phyloP scores from a whole-genome alignment of 108 stramenopile genomes.

The Pseudonitzschia delicatissima region DNA sequence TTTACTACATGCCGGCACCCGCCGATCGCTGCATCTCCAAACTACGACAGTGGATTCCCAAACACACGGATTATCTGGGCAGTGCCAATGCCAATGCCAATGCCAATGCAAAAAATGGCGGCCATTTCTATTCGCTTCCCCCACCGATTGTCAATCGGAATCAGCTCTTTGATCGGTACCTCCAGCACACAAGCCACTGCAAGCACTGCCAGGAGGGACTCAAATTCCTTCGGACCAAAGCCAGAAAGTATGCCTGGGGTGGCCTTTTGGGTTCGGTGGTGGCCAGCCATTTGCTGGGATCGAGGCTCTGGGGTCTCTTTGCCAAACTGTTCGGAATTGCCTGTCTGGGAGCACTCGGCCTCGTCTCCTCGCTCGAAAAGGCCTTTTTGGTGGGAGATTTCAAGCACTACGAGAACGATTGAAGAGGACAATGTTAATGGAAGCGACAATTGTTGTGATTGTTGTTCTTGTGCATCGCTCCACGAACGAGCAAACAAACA shows the following conservation, averaged over 20 bases:
- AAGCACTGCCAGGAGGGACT: slow-evolving; percentile 28
- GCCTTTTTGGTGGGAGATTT: slow-evolving; percentile 19
- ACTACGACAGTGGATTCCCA: slow-evolving; percentile 27
- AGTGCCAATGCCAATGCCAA: neutral
- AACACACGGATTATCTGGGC: slow-evolving; percentile 17
- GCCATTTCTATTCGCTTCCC: slow-evolving; percentile 8
- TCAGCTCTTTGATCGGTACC: slow-evolving; percentile 26
- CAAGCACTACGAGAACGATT: slow-evolving; percentile 37
- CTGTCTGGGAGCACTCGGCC: slow-evolving; percentile 1
- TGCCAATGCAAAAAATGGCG: too few relatives aligned
- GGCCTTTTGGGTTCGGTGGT: slow-evolving; percentile 3
- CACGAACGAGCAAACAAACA: too few relatives aligned
- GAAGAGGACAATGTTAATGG: neutral
- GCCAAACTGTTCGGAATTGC: neutral
- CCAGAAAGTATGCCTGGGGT: neutral
- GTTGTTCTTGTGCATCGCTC: too few relatives aligned
- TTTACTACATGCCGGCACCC: slow-evolving; percentile 32
- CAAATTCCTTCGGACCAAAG: neutral
- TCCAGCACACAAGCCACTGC: slow-evolving; percentile 31
- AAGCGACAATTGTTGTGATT: neutral
- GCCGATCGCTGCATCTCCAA: slow-evolving; percentile 28
- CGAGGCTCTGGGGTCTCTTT: neutral
- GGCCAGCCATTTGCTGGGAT: neutral
- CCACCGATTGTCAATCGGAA: neutral
- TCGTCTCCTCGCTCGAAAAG: slow-evolving; percentile 9